A percentile compares a stretch with the other conserved stretches of the same genome.
Conservation (phyloP, 257 asterid species). For the Jasminum sambac region DNA sequence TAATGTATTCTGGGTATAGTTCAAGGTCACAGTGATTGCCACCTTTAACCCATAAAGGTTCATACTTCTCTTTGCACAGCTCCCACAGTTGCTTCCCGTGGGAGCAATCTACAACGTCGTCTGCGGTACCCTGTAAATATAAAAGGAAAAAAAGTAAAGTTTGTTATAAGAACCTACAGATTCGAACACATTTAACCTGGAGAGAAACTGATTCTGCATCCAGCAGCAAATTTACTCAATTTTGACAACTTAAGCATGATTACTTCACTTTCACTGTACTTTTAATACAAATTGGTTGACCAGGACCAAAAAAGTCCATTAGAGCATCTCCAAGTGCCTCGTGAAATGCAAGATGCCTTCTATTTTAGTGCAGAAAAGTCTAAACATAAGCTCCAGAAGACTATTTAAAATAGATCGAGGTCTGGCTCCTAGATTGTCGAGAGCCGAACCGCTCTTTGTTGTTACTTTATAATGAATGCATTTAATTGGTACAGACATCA, state of each 20-base stretch:
- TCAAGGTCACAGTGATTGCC: slow-evolving; percentile 97
- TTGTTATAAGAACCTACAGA: neutral
- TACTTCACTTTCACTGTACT: neutral
- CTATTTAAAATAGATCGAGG: no score
- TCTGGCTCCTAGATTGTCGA: no score
- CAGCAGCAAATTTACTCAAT: neutral
- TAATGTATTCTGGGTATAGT: slow-evolving; percentile 85
- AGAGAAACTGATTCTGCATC: neutral
- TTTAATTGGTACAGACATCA: no score
- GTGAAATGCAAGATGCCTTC: no score
- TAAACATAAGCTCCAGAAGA: no score
- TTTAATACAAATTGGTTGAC: neutral
- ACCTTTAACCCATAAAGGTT: slow-evolving; percentile 89
- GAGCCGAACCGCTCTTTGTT: no score
- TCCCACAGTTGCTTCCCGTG: slow-evolving; percentile 96
- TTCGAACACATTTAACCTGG: neutral
- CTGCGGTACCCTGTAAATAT: slow-evolving; percentile 73
- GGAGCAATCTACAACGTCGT: slow-evolving; percentile 87
- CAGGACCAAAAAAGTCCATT: neutral
- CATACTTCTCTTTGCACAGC: slow-evolving; percentile 85
- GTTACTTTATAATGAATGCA: no score
- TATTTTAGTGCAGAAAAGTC: no score
- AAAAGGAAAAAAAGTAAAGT: slow-evolving; percentile 17
- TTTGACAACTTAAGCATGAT: no score
- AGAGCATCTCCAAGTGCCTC: no score